phyloP scores from a whole-genome alignment of 345 rosid species.

The Adansonia digitata region DNA sequence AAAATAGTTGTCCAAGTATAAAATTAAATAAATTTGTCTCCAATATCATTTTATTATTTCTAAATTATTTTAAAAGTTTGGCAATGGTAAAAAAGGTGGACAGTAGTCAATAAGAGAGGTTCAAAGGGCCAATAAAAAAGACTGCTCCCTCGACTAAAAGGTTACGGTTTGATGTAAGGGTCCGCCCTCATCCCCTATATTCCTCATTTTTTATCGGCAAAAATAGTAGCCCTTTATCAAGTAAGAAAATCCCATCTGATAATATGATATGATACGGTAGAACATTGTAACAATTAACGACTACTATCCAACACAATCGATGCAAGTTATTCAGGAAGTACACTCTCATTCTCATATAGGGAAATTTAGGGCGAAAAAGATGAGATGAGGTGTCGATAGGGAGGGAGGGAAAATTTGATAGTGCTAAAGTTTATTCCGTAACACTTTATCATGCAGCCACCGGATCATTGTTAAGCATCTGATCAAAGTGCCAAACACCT shows the following conservation, averaged over 20 bases:
- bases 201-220: too few relatives aligned
- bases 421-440: neutral
- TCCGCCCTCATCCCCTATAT: too few relatives aligned
- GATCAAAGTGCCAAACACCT: constrained; percentile 96
- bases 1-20: too few relatives aligned
- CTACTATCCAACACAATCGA: neutral
- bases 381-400: neutral
- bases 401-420: neutral
- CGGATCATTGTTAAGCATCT: constrained; percentile 47
- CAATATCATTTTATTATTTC: too few relatives aligned
- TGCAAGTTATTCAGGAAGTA: neutral
- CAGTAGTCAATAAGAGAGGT: too few relatives aligned
- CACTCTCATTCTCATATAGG: neutral
- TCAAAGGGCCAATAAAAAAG: too few relatives aligned
- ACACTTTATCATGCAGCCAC: constrained; percentile 26
- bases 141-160: too few relatives aligned
- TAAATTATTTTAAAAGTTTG: too few relatives aligned
- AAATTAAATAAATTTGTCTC: too few relatives aligned
- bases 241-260: neutral
- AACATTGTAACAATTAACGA: neutral
- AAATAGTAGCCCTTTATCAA: too few relatives aligned
- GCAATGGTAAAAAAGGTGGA: too few relatives aligned
- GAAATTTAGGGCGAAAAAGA: neutral
- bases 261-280: neutral
- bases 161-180: too few relatives aligned